Conservation (phyloP, 225 moss, liverwort and hornwort species). For the Bryoerythrophyllum caledonicum region DNA sequence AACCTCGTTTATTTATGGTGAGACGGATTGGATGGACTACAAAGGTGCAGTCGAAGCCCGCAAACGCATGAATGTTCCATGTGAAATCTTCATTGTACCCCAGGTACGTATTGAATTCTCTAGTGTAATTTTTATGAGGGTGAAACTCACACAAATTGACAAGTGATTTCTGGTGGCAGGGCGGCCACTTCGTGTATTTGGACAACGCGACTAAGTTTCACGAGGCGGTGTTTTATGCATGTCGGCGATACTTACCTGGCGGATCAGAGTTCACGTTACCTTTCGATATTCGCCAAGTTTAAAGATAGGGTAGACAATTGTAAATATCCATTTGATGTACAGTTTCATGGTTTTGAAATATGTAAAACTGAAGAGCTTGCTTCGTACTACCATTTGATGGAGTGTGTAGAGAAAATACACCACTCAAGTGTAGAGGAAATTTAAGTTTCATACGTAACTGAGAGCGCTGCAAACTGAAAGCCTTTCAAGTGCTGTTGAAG, state of each 20-base stretch:
- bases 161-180: conserved; percentile 32
- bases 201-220: conserved; percentile 71
- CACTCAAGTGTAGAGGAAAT: not conserved
- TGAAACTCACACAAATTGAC: not conserved
- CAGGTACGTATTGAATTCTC: conserved; percentile 33
- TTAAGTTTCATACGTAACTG: not conserved
- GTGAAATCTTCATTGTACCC: conserved; percentile 70
- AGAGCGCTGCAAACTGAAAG: not conserved
- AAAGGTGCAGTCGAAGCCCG: conserved; percentile 55
- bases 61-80: conserved; percentile 58
- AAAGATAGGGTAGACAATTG: not conserved
- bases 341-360: not conserved
- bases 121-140: not conserved
- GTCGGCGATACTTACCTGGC: conserved; percentile 40
- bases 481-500: too few relatives aligned
- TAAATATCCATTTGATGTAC: not conserved
- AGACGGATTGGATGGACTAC: conserved; percentile 74
- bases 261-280: conserved; percentile 22
- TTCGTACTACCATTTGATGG: not conserved
- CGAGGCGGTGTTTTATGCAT: conserved; percentile 56
- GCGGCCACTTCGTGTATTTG: conserved; percentile 75
- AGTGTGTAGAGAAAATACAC: not conserved
- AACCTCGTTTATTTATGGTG: conserved; percentile 73
- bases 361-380: not conserved
- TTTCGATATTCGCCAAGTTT: conserved; percentile 1